These are phyloP conservation scores for Phenoliferia sp. DNA, from an alignment of 1,284 basidiomycete species.

Conservation along the genomic window DNA sequence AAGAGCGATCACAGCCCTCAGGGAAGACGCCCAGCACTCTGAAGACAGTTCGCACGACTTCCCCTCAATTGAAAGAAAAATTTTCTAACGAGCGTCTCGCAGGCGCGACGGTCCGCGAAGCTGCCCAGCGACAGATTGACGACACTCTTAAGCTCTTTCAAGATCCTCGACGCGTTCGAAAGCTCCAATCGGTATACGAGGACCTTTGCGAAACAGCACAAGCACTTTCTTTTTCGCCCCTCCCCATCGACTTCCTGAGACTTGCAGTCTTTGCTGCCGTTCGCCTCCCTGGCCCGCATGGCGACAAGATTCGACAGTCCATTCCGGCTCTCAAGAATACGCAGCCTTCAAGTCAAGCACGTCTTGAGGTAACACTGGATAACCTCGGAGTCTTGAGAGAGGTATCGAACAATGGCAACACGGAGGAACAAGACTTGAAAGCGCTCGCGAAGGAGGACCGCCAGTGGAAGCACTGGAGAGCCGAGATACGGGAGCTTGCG, in stretches of 20 bases:
- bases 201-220: background rate
- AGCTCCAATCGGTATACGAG: background rate
- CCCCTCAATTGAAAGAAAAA: too few species aligned
- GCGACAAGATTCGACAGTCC: background rate
- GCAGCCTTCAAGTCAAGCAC: background rate
- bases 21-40: too few species aligned
- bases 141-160: background rate
- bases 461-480: background rate
- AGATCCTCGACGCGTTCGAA: background rate
- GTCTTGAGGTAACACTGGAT: background rate
- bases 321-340: too few species aligned
- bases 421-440: background rate
- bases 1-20: too few species aligned
- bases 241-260: background rate
- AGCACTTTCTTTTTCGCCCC: background rate
- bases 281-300: background rate
- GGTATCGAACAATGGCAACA: background rate
- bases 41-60: too few species aligned
- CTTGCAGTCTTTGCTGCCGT: background rate
- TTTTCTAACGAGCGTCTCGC: background rate
- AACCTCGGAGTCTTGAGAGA: background rate
- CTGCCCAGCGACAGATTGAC: background rate
- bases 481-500: background rate
- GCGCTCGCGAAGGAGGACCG: background rate
- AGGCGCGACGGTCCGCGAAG: background rate